phyloP scores from a whole-genome alignment of 305 asterid genomes.

The Caryopteris hybrid region DNA sequence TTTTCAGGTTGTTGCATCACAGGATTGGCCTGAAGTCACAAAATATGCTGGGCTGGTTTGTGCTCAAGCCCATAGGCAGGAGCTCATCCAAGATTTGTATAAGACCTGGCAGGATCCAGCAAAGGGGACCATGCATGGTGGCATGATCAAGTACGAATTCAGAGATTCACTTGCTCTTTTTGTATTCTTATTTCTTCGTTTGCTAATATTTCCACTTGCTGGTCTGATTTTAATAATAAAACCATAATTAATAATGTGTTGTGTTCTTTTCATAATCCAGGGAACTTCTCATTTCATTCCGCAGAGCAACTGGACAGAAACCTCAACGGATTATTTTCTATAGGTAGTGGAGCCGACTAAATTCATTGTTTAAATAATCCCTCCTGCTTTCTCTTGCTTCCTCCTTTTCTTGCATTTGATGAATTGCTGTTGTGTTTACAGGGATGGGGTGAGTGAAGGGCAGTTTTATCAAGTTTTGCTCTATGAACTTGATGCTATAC shows the following conservation, averaged over 20 bases:
- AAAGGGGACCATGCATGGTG: conserved; percentile 80
- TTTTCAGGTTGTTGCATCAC: conserved; percentile 93
- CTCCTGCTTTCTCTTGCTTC: neutral
- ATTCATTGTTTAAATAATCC: neutral
- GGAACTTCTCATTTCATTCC: conserved; percentile 90
- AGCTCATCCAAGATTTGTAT: conserved; percentile 83
- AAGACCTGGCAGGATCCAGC: conserved; percentile 89
- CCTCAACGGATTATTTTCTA: conserved; percentile 92
- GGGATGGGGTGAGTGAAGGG: conserved; percentile 99
- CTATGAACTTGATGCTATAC: conserved; percentile 89
- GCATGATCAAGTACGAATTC: conserved; percentile 81
- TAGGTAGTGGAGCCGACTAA: conserved; percentile 36
- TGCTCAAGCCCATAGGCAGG: conserved; percentile 96
- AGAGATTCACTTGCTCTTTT: neutral
- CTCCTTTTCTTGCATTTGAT: neutral
- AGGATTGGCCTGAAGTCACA: conserved; percentile 97
- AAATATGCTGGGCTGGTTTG: conserved; percentile 92
- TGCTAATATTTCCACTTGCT: neutral
- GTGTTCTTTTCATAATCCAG: conserved; percentile 31
- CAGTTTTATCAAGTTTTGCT: conserved; percentile 93
- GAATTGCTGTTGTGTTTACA: conserved; percentile 15
- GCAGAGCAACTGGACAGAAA: conserved; percentile 81
- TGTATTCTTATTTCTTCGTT: neutral
- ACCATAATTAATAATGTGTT: neutral
- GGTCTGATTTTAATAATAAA: neutral